Conservation (phyloP, 2,329 filamentous ascomycete species). For the Clonostachys rosea region DNA sequence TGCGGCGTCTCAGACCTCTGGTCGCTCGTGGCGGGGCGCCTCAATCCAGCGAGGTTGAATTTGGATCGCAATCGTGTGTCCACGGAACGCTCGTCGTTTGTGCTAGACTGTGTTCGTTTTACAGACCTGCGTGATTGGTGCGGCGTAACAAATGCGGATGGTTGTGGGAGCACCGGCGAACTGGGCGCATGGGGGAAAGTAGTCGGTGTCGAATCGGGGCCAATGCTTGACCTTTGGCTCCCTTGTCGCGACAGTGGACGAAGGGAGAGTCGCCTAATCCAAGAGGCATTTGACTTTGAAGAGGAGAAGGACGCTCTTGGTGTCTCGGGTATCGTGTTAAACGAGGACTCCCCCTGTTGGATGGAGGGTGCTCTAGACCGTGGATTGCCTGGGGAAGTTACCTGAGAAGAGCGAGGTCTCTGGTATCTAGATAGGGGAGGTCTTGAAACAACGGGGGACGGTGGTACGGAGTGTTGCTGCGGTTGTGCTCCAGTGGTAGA, state of each 20-base stretch:
- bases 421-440: slow-evolving; percentile 30
- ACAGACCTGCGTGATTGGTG: slow-evolving; percentile 71
- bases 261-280: slow-evolving; percentile 67
- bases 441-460: slow-evolving; percentile 22
- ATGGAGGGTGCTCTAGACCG: slow-evolving; percentile 35
- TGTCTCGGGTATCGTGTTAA: slow-evolving; percentile 33
- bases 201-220: slow-evolving; percentile 61
- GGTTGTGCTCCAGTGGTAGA: slow-evolving; percentile 21
- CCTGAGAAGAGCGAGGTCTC: slow-evolving; percentile 30
- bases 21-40: slow-evolving; percentile 74
- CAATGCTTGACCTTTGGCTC: slow-evolving; percentile 59
- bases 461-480: slow-evolving; percentile 15
- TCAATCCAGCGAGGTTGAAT: slow-evolving; percentile 60
- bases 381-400: slow-evolving; percentile 28
- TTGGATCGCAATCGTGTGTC: slow-evolving; percentile 43
- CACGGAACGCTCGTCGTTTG: slow-evolving; percentile 35
- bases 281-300: slow-evolving; percentile 46
- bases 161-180: slow-evolving; percentile 53
- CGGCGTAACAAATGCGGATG: slow-evolving; percentile 28
- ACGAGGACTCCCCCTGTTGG: slow-evolving; percentile 24
- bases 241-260: slow-evolving; percentile 61
- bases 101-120: slow-evolving; percentile 62
- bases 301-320: slow-evolving; percentile 55
- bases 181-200: slow-evolving; percentile 63
- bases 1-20: slow-evolving; percentile 69